These are phyloP conservation scores for Asterochloris sp. DNA, from an alignment of 139 green algal genomes.

Conservation along the genomic window DNA sequence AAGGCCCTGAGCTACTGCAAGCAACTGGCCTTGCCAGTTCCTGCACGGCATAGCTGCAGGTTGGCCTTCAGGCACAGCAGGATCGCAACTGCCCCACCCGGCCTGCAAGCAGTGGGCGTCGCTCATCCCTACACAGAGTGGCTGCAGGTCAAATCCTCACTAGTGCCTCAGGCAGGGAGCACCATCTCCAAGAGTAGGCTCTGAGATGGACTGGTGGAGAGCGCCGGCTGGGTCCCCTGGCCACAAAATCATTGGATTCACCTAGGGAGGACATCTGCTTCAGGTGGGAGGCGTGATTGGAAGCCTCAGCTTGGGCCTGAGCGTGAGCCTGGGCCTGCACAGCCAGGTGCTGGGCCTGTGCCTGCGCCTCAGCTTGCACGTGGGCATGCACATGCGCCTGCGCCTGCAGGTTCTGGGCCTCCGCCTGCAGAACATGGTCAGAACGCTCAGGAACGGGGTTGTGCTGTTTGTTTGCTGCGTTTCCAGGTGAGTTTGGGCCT, in stretches of 20 bases:
- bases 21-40: too few relatives aligned
- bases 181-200: neutral
- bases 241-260: neutral
- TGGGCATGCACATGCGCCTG: conserved; percentile 27
- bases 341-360: conserved; percentile 27
- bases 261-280: conserved; percentile 4
- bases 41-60: too few relatives aligned
- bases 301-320: conserved; percentile 20
- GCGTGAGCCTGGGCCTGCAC: conserved; percentile 26
- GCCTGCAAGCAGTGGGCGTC: too few relatives aligned
- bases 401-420: conserved; percentile 32
- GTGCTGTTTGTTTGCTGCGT: too few relatives aligned
- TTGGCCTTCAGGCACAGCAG: too few relatives aligned
- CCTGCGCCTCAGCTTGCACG: conserved; percentile 25
- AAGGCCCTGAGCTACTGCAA: neutral
- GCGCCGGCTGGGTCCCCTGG: too few relatives aligned
- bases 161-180: neutral
- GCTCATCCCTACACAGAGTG: neutral
- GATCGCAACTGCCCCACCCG: too few relatives aligned
- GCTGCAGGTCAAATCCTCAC: neutral
- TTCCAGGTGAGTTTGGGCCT: too few relatives aligned
- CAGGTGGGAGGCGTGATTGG: conserved; percentile 13
- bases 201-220: neutral
- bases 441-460: too few relatives aligned
- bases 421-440: neutral